A percentile compares a stretch with the other conserved stretches of the same genome.
These are phyloP conservation scores for Calonectria pteridis DNA, from an alignment of 2,329 filamentous ascomycete genomes.

Conservation along the genomic window DNA sequence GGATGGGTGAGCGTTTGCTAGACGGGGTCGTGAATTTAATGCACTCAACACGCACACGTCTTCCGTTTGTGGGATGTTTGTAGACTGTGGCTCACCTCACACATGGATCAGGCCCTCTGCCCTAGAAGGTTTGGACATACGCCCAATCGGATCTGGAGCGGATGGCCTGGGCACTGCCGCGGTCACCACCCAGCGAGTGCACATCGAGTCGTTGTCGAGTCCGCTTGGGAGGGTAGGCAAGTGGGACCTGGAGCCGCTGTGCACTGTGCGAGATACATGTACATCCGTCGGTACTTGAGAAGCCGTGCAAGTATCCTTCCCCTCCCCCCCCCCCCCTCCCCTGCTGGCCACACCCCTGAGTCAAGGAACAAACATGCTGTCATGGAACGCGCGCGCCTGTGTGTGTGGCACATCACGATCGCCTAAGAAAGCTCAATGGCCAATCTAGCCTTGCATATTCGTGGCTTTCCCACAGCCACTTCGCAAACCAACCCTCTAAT, in stretches of 20 bases:
- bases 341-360: conserved; percentile 11
- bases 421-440: background rate
- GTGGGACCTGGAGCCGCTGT: conserved; percentile 27
- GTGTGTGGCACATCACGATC: conserved; percentile 7
- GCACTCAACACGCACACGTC: conserved; percentile 46
- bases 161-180: conserved; percentile 32
- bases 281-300: conserved; percentile 28
- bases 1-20: conserved; percentile 24
- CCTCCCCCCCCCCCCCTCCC: background rate
- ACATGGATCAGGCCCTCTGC: conserved; percentile 41
- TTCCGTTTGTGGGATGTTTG: conserved; percentile 44
- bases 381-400: background rate
- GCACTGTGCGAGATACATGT: conserved; percentile 41
- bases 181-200: conserved; percentile 21
- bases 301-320: background rate
- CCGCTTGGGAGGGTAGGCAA: background rate
- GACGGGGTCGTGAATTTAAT: conserved; percentile 40
- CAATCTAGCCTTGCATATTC: conserved; percentile 11
- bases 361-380: conserved; percentile 17
- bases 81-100: conserved; percentile 31
- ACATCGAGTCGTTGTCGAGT: conserved; percentile 23
- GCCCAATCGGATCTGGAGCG: conserved; percentile 45
- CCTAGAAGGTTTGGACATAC: conserved; percentile 31
- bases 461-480: background rate
- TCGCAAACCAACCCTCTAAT: background rate